phyloP scores from a whole-genome alignment of 345 rosid genomes.

The Excoecaria agallocha region DNA sequence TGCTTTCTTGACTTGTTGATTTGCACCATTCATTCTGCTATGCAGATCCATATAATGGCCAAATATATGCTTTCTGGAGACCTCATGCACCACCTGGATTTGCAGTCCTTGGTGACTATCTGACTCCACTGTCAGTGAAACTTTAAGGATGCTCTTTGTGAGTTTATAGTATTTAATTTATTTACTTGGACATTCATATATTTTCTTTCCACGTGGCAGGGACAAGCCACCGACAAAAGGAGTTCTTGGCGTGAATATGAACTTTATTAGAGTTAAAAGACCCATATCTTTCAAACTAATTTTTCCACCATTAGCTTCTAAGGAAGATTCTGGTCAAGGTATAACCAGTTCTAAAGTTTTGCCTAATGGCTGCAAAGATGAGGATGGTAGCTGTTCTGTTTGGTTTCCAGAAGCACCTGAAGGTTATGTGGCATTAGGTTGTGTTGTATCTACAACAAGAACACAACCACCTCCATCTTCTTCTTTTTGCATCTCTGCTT shows the following conservation, averaged over 20 bases:
- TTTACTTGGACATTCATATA: constrained; percentile 5
- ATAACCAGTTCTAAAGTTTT: constrained; percentile 19
- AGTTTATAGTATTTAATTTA: constrained; percentile 12
- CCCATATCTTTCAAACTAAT: constrained; percentile 73
- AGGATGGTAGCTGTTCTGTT: constrained; percentile 50
- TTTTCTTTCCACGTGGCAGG: constrained; percentile 49
- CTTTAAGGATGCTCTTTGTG: constrained; percentile 5
- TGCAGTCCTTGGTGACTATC: constrained; percentile 92
- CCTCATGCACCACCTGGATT: constrained; percentile 93
- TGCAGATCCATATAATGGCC: constrained; percentile 65
- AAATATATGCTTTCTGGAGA: constrained; percentile 79
- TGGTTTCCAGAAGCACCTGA: constrained; percentile 95
- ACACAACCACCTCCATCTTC: constrained; percentile 67
- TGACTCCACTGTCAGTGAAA: constrained; percentile 79
- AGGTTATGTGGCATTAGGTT: constrained; percentile 86
- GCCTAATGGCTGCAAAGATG: constrained; percentile 24
- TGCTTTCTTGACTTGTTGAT: constrained; percentile 22
- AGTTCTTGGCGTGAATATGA: constrained; percentile 80
- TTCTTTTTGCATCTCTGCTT: constrained; percentile 66
- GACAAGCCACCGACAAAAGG: constrained; percentile 97
- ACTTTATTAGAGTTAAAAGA: constrained; percentile 72
- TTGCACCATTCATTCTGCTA: constrained; percentile 21
- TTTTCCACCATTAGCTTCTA: constrained; percentile 56
- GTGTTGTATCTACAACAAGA: constrained; percentile 72
- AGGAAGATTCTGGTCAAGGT: constrained; percentile 37